Conservation (phyloP, 768 basidiomycete species). For the Chiua virens region DNA sequence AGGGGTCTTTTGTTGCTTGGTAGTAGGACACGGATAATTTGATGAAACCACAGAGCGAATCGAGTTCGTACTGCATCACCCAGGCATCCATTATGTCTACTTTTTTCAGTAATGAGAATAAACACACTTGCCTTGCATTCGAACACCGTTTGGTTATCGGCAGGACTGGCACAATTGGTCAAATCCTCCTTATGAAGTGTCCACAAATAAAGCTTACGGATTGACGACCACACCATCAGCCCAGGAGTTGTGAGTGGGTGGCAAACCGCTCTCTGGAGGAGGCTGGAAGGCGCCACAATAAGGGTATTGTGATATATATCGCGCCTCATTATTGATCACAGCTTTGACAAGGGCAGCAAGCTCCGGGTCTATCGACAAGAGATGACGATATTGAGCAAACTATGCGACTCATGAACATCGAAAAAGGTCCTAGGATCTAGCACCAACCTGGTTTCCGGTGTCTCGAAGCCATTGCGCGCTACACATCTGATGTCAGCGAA, state of each 20-base stretch:
- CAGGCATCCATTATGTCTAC: neutral
- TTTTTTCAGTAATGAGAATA: neutral
- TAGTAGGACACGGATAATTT: slow-evolving; percentile 77
- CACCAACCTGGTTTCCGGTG: slow-evolving; percentile 69
- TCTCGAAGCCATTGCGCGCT: slow-evolving; percentile 86
- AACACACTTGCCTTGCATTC: slow-evolving; percentile 77
- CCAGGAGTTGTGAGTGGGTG: slow-evolving; percentile 64
- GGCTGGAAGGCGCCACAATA: slow-evolving; percentile 85
- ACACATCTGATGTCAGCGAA: slow-evolving; percentile 6
- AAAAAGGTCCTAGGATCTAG: neutral
- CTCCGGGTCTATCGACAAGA: slow-evolving; percentile 56
- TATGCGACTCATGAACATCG: slow-evolving; percentile 27
- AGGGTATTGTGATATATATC: slow-evolving; percentile 69
- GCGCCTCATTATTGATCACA: slow-evolving; percentile 80
- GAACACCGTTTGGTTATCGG: slow-evolving; percentile 69
- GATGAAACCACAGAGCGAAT: slow-evolving; percentile 76
- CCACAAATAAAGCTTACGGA: slow-evolving; percentile 50
- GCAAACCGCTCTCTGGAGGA: slow-evolving; percentile 69
- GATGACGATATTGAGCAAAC: slow-evolving; percentile 68
- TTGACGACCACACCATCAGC: slow-evolving; percentile 70
- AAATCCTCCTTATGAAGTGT: neutral
- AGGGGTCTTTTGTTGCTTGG: slow-evolving; percentile 64
- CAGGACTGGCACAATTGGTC: slow-evolving; percentile 43
- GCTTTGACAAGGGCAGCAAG: slow-evolving; percentile 70
- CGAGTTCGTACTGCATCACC: slow-evolving; percentile 64